phyloP scores from a whole-genome alignment of 768 basidiomycete species.

The Phylloporus arenicola region DNA sequence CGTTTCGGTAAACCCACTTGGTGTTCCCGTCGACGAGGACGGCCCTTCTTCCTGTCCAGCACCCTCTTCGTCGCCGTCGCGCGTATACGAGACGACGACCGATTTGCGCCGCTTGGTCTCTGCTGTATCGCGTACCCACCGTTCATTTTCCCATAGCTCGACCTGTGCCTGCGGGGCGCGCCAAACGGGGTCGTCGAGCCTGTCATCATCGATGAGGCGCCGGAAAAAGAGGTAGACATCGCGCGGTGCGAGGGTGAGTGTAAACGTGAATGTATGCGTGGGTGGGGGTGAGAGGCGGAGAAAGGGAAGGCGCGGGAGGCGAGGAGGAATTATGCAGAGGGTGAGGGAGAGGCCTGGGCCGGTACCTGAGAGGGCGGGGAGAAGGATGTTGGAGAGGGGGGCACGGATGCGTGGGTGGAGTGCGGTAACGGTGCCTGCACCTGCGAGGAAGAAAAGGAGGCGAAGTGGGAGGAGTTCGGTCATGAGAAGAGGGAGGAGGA shows the following conservation, averaged over 20 bases:
- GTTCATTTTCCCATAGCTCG: constrained; percentile 79
- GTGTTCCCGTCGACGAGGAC: neutral
- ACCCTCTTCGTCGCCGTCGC: constrained; percentile 8
- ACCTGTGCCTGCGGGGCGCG: constrained; percentile 58
- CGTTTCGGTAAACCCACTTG: neutral
- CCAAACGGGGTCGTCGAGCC: constrained; percentile 61
- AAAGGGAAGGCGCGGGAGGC: neutral
- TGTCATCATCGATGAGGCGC: constrained; percentile 56
- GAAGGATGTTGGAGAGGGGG: neutral
- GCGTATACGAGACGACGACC: neutral
- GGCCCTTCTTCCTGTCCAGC: neutral
- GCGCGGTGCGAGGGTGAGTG: constrained; percentile 13
- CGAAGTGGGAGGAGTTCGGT: constrained; percentile 43
- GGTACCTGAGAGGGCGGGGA: constrained; percentile 4
- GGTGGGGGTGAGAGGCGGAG: neutral
- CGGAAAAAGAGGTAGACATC: constrained; percentile 30
- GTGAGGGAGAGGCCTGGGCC: constrained; percentile 18
- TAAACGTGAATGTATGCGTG: constrained; percentile 11
- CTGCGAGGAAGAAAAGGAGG: constrained; percentile 35
- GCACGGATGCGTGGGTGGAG: constrained; percentile 11
- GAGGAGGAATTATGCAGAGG: constrained; percentile 8
- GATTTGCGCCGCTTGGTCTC: constrained; percentile 9
- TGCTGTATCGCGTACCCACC: constrained; percentile 36
- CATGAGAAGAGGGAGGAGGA: constrained; percentile 39
- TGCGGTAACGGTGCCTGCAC: constrained; percentile 9